These are phyloP conservation scores for Cordyceps cateniannulata DNA, from an alignment of 2,329 filamentous ascomycete species.

Conservation along the genomic window DNA sequence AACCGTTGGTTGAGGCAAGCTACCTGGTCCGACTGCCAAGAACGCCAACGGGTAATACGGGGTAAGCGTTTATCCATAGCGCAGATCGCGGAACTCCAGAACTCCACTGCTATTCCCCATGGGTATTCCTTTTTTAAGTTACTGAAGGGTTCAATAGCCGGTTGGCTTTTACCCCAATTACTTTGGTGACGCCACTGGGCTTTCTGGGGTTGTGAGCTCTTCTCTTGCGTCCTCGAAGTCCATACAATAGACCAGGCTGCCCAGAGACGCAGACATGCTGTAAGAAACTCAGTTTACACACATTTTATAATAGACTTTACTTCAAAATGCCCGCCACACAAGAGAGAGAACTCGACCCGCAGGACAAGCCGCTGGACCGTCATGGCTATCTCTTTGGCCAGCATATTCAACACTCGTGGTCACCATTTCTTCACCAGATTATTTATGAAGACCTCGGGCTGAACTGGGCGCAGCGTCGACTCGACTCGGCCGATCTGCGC, in stretches of 20 bases:
- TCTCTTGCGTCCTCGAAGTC: neutral
- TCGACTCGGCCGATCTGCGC: constrained; percentile 45
- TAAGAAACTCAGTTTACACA: neutral
- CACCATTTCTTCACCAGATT: constrained; percentile 46
- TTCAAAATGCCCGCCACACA: neutral
- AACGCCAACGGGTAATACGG: neutral
- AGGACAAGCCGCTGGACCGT: constrained; percentile 28
- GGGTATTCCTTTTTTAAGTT: neutral
- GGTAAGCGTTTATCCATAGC: neutral
- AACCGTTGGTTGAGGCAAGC: neutral
- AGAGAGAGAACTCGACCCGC: neutral
- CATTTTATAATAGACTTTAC: neutral
- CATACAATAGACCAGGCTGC: neutral
- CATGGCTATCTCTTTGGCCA: constrained; percentile 53
- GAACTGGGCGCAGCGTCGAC: constrained; percentile 44
- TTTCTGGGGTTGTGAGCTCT: neutral
- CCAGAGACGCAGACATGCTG: neutral
- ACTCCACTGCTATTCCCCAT: no score
- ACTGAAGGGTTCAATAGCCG: neutral
- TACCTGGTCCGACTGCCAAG: neutral
- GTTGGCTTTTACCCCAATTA: neutral
- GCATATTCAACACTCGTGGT: constrained; percentile 49
- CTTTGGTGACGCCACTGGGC: neutral
- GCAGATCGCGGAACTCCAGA: neutral
- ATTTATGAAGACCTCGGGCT: constrained; percentile 46